Percentiles rank a stretch among this genome's conserved stretches.
Evolutionary conservation across 192 early-diverging fungal species (phyloP).

Genomic region (Pecoramyces ruminantium): DNA sequence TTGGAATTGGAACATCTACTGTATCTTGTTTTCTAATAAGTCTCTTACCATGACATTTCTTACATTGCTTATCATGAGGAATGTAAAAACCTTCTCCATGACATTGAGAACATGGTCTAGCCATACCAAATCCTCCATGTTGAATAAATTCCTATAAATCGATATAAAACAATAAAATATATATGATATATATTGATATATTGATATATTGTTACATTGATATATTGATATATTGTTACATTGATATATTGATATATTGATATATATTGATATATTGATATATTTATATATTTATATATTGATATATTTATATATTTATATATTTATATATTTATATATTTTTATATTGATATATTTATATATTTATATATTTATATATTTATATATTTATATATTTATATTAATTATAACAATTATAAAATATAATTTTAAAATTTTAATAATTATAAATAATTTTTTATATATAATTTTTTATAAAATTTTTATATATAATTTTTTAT

Average conservation of each 20-base stretch:
- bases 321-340: background rate
- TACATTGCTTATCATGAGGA: conserved; percentile 46
- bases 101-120: conserved; percentile 65
- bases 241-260: too few relatives aligned
- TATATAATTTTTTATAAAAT: too few relatives aligned
- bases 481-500: too few relatives aligned
- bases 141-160: conserved; percentile 66
- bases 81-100: conserved; percentile 63
- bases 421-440: too few relatives aligned
- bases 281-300: background rate
- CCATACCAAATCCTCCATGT: conserved; percentile 79
- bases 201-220: too few relatives aligned
- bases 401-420: too few relatives aligned
- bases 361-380: background rate
- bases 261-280: conserved; percentile 1
- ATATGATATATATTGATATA: too few relatives aligned
- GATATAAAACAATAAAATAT: too few relatives aligned
- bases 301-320: background rate
- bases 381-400: background rate
- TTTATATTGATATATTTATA: too few relatives aligned
- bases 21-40: conserved; percentile 54
- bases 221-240: too few relatives aligned
- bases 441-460: too few relatives aligned
- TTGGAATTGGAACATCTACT: conserved; percentile 60
- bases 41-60: conserved; percentile 63